Evolutionary conservation across 192 early-diverging fungal species (phyloP).

Genomic region (Coemansia sp.): DNA sequence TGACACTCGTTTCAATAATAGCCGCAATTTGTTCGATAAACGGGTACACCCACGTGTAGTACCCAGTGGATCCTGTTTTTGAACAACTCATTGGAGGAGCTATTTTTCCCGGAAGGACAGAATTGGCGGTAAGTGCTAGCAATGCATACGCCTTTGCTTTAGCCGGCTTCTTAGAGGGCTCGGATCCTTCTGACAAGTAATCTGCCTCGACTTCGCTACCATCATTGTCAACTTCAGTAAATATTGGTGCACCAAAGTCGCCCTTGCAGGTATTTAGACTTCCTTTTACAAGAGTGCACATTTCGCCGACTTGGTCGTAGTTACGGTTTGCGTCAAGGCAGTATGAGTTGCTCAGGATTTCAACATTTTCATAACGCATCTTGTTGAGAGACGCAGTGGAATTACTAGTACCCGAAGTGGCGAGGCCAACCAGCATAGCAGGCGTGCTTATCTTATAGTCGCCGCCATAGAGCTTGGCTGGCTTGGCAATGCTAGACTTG

Average conservation of each 20-base stretch:
- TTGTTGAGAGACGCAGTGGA: conserved; percentile 1
- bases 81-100: neutral
- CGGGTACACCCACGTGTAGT: conserved; percentile 23
- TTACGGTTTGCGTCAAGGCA: conserved; percentile 1
- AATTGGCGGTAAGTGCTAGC: conserved; percentile 13
- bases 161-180: neutral
- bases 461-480: conserved; percentile 16
- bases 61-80: conserved; percentile 5
- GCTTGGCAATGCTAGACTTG: conserved; percentile 1
- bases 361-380: conserved; percentile 1
- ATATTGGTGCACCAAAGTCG: conserved; percentile 16
- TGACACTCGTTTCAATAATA: neutral
- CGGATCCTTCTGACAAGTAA: neutral
- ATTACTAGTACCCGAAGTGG: neutral
- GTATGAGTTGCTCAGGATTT: neutral
- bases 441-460: conserved; percentile 11
- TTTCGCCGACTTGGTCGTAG: conserved; percentile 10
- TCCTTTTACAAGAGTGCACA: conserved; percentile 5
- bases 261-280: conserved; percentile 13
- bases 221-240: conserved; percentile 4
- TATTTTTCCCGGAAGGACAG: neutral
- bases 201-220: neutral
- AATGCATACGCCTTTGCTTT: conserved; percentile 13
- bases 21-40: conserved; percentile 14
- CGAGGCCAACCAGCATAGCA: conserved; percentile 10